Evolutionary conservation across 2,329 filamentous ascomycete genomes (phyloP).

Genomic region (Scedosporium apiospermum): DNA sequence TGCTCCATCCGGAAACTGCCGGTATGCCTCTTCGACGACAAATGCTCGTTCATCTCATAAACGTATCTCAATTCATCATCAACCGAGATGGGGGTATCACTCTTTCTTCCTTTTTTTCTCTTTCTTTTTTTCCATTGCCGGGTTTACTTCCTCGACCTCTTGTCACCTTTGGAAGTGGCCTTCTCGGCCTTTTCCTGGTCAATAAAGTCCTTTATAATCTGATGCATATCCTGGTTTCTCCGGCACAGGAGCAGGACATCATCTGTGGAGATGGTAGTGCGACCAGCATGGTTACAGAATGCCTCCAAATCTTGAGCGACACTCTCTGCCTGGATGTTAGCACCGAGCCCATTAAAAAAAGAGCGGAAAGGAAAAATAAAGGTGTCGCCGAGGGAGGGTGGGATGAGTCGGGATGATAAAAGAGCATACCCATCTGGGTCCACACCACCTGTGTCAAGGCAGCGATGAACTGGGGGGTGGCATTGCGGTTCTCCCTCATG

Average conservation of each 20-base stretch:
- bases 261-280: constrained; percentile 69
- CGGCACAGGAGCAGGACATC: constrained; percentile 83
- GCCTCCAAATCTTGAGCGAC: constrained; percentile 47
- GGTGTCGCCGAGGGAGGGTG: background rate
- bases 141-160: background rate
- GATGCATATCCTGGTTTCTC: constrained; percentile 76
- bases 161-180: constrained; percentile 9
- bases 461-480: constrained; percentile 85
- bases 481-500: constrained; percentile 64
- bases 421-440: constrained; percentile 64
- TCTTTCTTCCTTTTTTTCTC: background rate
- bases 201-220: constrained; percentile 61
- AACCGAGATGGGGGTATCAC: background rate
- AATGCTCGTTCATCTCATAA: background rate
- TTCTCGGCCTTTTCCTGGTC: constrained; percentile 46
- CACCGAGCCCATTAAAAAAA: background rate
- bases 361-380: background rate
- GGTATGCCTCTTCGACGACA: too few species aligned
- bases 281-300: constrained; percentile 65
- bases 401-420: background rate
- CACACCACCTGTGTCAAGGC: constrained; percentile 80
- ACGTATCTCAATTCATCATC: background rate
- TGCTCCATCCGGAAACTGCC: too few species aligned
- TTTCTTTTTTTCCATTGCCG: background rate
- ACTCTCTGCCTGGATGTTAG: constrained; percentile 31